Conservation (phyloP, 2,329 filamentous ascomycete species). For the Aureobasidium uvarum region DNA sequence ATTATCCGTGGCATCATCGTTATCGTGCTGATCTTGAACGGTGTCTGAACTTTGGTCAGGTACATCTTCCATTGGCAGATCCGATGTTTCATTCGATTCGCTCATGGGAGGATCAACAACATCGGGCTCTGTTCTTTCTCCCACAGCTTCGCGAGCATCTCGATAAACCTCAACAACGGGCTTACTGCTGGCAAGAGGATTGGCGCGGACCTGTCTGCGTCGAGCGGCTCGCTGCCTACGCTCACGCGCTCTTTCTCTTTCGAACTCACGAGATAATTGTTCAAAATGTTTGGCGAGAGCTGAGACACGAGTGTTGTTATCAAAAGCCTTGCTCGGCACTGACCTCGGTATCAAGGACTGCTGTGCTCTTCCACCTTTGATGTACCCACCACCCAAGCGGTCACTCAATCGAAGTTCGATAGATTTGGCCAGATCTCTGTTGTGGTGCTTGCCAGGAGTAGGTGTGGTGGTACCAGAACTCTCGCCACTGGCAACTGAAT, state of each 20-base stretch:
- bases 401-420: constrained; percentile 76
- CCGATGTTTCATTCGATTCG: neutral
- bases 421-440: constrained; percentile 40
- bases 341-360: constrained; percentile 85
- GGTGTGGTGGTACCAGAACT: constrained; percentile 22
- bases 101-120: neutral
- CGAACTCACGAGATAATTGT: constrained; percentile 92
- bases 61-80: constrained; percentile 19
- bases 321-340: constrained; percentile 64
- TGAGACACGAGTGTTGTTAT: constrained; percentile 66
- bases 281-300: constrained; percentile 95
- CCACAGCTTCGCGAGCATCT: constrained; percentile 85
- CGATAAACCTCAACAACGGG: constrained; percentile 95
- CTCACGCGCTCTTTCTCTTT: constrained; percentile 87
- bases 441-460: constrained; percentile 33
- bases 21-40: constrained; percentile 23
- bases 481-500: constrained; percentile 26
- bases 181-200: constrained; percentile 88
- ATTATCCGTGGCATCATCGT: constrained; percentile 34
- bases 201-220: constrained; percentile 72
- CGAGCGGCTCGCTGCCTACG: constrained; percentile 76
- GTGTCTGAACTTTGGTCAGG: constrained; percentile 13
- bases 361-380: constrained; percentile 58
- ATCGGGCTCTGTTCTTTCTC: constrained; percentile 31
- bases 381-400: constrained; percentile 62